Base-by-base conservation (phyloP, 2,329 filamentous ascomycete species). In the Cladosporium phlei region DNA sequence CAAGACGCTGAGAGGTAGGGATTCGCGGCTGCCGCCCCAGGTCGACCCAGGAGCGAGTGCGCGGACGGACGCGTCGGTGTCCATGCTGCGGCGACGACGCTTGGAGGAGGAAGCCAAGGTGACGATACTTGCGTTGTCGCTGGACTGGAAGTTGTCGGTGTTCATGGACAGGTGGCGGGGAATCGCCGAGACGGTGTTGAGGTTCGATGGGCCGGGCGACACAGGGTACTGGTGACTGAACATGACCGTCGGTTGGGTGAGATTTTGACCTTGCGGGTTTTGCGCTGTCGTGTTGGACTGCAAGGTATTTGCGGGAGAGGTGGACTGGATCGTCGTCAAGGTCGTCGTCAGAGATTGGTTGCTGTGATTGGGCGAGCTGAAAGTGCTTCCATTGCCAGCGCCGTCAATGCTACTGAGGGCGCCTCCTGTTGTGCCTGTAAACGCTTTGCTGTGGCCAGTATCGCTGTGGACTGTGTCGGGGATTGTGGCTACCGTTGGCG, bases 21-120 rank as follows among this genome's bases (percentile, higher is more conserved):
- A 86, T 66, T 93, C 87, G 51, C 86, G 81, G 59, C 84, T 88
- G 33, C 86, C 86, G 34, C 87, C 87, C 75, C 86, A 93, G 4
- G 91, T 74, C 1, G 86, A 90, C 0, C 84, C 88, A 0, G 87
- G 87, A 1, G 88, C 85, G n/a, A 94, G 71, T 2, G 88, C 88
- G 33, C 88, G 84, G 29, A 93, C 86, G 0, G 86, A 91, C 4
- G 88, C 88, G 62, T 93, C 86, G 0, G 88, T 93, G 64, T 93
- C 88, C 67, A 91, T 82, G 22, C 86, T 90, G 50, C 86, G 79
- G 38, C 87, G 79, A 27, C 88, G 82, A 28, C 84, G 80, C 68
- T 91, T 88, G 54, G 84, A 88, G 0, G 86, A 90, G 3, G 86
- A 91, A 2, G 88, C 88, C 11, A 94, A 74, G 0, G 88, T 94